phyloP scores from a whole-genome alignment of 495 filamentous ascomycete species.

The Tuber indicum region DNA sequence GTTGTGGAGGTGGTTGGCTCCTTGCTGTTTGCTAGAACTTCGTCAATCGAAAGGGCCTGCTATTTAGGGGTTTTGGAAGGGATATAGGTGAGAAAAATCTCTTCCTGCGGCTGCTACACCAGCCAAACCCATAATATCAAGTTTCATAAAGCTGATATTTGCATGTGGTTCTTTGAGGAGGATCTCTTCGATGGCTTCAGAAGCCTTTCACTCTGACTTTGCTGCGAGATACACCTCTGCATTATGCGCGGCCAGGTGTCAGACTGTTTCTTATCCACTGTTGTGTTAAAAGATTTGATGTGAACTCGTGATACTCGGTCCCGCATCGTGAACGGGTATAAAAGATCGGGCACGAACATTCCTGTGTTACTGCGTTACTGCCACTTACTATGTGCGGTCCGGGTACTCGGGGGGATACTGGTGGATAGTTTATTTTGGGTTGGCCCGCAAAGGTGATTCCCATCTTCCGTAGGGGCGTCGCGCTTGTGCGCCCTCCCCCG shows the following conservation, averaged over 20 bases:
- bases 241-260: conserved; percentile 47
- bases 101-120: conserved; percentile 18
- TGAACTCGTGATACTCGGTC: background rate
- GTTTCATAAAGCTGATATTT: conserved; percentile 27
- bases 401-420: background rate
- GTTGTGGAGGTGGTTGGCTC: conserved; percentile 48
- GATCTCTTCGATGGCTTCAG: conserved; percentile 28
- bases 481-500: conserved; percentile 14
- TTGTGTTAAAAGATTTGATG: background rate
- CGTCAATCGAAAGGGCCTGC: background rate
- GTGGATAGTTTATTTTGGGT: background rate
- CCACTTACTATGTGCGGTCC: conserved; percentile 47
- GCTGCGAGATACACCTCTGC: conserved; percentile 52
- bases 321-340: background rate
- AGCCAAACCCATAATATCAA: conserved; percentile 31
- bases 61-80: background rate
- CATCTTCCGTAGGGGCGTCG: background rate
- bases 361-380: conserved; percentile 48
- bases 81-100: conserved; percentile 13
- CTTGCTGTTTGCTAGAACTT: conserved; percentile 14
- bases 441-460: background rate
- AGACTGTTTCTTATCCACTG: conserved; percentile 47
- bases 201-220: conserved; percentile 43
- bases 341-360: conserved; percentile 28
- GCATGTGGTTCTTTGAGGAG: conserved; percentile 15